Percentiles rank a stretch among this genome's conserved stretches.
phyloP scores from a whole-genome alignment of 1,139 yeast species.

The Kurtzmaniella quercitrusa region DNA sequence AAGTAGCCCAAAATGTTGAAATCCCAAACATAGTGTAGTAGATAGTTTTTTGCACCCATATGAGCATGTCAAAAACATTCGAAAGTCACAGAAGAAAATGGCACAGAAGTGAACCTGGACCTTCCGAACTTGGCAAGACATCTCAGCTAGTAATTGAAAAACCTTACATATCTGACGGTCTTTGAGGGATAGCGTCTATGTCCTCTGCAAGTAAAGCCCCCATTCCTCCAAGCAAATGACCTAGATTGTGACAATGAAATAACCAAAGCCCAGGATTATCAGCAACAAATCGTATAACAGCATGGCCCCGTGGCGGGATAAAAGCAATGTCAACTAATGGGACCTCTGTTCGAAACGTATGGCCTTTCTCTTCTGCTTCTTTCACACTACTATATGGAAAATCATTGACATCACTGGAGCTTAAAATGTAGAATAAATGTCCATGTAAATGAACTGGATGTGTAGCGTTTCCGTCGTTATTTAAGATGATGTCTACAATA shows the following conservation, averaged over 20 bases:
- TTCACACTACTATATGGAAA: constrained; percentile 19
- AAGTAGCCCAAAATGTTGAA: constrained; percentile 14
- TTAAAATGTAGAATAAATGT: constrained; percentile 25
- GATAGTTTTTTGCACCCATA: background rate
- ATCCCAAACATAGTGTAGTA: constrained; percentile 15
- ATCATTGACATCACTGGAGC: constrained; percentile 16
- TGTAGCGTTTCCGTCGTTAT: constrained; percentile 20
- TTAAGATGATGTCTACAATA: constrained; percentile 24
- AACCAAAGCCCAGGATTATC: constrained; percentile 17
- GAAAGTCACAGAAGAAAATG: too few species aligned
- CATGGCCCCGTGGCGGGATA: constrained; percentile 25
- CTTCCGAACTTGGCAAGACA: too few species aligned
- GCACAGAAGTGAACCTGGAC: background rate
- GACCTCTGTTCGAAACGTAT: constrained; percentile 15
- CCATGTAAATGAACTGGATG: constrained; percentile 38
- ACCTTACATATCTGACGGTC: background rate
- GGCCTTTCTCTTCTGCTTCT: constrained; percentile 17
- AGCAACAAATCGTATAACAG: constrained; percentile 19
- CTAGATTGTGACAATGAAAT: constrained; percentile 34
- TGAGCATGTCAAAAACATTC: too few species aligned
- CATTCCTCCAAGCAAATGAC: constrained; percentile 34
- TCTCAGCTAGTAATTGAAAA: too few species aligned
- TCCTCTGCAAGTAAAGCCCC: constrained; percentile 28
- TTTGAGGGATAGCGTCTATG: constrained; percentile 14
- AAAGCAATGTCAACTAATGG: constrained; percentile 24